Evolutionary conservation across 257 asterid genomes (phyloP), one percentile per base, ranked within the genome.

Genomic region (Eucommia ulmoides): DNA sequence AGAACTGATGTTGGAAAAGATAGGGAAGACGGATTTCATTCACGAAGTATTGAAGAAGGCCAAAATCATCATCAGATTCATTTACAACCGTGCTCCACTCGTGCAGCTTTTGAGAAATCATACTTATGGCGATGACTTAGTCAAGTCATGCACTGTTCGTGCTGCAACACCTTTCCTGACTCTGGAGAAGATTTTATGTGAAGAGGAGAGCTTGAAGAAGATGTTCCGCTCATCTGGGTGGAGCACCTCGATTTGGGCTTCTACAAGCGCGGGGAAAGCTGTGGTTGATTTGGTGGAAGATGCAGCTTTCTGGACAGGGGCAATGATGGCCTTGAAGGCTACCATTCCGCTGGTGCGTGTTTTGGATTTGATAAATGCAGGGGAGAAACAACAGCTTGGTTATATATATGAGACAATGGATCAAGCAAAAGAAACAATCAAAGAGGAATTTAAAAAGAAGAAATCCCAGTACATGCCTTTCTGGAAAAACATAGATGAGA

Each of bases 381-480:
- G 22, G n/a, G 45, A 42, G 14, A 66, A 56, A 41, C 74, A 65
- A 2, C 73, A 65, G 23, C 45, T 74, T 19, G 80, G 70, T 21
- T 60, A 22, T 35, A 61, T 85, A 54, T 75, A 78, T 8, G 82
- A 85, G 9, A 82, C 76, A 2, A 60, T 82, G 1, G 85, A 82
- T 61, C 83, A 79, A 45, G 82, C 66, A 1, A 82, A 85, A 62
- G 96, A 74, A 56, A 66, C 66, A 0, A 85, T 85, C 22, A 69
- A 60, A 47, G 41, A 57, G 24, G 83, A 58, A 23, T 61, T 82
- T 33, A 49, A 57, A 35, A 11, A 45, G 51, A 73, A 50, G 68
- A 42, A 52, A 50, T 55, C 70, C 9, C 59, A 49, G 22, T 73
- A 77, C 60, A 8, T 11, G 17, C 80, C 60, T 7, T 65, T 74